A percentile compares a stretch with the other conserved stretches of the same genome.
Evolutionary conservation across 306 rosid genomes (phyloP).

Genomic region (Cicer yamashitae): DNA sequence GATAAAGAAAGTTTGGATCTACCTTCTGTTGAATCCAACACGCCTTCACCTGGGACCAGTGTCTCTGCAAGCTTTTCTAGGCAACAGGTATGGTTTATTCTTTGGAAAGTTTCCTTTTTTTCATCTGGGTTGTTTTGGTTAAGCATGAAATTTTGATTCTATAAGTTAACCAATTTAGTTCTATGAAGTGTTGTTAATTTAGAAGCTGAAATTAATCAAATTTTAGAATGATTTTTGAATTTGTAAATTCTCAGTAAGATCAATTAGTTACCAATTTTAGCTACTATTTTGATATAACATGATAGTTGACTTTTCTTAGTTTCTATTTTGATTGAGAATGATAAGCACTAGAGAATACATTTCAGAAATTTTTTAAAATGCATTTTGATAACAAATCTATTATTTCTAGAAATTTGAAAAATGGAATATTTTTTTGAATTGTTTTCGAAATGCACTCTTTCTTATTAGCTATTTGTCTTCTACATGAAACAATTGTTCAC

Average conservation of each 20-base stretch:
- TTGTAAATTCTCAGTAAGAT: neutral
- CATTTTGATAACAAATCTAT: neutral
- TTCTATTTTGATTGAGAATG: neutral
- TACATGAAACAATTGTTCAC: neutral
- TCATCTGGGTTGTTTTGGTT: neutral
- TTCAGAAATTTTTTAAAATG: neutral
- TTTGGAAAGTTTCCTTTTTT: neutral
- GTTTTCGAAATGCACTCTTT: neutral
- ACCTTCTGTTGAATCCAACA: neutral
- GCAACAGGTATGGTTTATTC: constrained; percentile 58
- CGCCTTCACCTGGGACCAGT: constrained; percentile 52
- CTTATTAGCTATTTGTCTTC: neutral
- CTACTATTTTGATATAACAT: neutral
- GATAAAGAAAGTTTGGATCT: neutral
- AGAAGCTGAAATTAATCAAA: neutral
- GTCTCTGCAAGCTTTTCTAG: constrained; percentile 49
- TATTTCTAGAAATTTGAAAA: neutral
- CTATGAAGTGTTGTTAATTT: neutral
- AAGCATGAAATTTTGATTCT: neutral
- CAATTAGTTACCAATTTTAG: neutral
- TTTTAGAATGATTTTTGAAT: neutral
- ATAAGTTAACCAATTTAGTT: neutral
- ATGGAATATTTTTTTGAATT: neutral
- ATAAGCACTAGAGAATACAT: neutral
- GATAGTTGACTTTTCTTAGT: neutral